phyloP scores from a whole-genome alignment of 805 yeast species.

The Torulaspora maleeae region DNA sequence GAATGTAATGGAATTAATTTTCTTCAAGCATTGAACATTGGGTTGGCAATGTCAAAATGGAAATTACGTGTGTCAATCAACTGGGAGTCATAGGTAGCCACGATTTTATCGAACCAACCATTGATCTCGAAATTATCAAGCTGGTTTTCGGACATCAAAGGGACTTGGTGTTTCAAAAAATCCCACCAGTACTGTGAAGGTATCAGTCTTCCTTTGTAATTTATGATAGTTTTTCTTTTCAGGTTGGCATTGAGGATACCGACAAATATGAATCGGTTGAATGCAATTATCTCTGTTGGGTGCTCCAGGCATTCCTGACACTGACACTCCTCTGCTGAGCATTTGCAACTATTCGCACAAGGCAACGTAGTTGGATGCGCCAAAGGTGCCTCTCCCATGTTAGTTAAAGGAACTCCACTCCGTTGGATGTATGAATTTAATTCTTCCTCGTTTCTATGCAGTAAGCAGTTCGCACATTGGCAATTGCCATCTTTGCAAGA shows the following conservation, averaged over 20 bases:
- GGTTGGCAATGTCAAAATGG: conserved; percentile 5
- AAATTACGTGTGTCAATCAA: conserved; percentile 15
- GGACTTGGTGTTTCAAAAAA: conserved; percentile 26
- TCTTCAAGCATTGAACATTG: conserved; percentile 10
- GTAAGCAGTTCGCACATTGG: conserved; percentile 33
- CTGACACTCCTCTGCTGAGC: conserved; percentile 24
- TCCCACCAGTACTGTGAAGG: conserved; percentile 37
- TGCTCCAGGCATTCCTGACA: conserved; percentile 27
- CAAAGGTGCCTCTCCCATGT: conserved; percentile 25
- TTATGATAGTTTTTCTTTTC: conserved; percentile 28
- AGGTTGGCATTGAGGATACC: conserved; percentile 29
- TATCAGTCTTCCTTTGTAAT: conserved; percentile 27
- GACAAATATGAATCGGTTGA: conserved; percentile 23
- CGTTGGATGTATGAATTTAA: conserved; percentile 27
- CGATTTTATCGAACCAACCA: conserved; percentile 29
- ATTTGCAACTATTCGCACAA: conserved; percentile 18
- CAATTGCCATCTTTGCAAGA: conserved; percentile 33
- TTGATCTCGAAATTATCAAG: conserved; percentile 24
- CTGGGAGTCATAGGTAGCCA: conserved; percentile 19
- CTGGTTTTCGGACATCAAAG: conserved; percentile 21
- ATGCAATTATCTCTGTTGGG: conserved; percentile 27
- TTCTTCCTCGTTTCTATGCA: conserved; percentile 36
- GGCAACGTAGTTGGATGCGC: conserved; percentile 9
- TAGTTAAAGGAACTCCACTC: conserved; percentile 32
- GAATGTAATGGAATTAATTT: not conserved